A percentile compares a stretch with the other conserved stretches of the same genome.
phyloP scores from a whole-genome alignment of 2,329 filamentous ascomycete genomes.

The Claviceps maximensis region DNA sequence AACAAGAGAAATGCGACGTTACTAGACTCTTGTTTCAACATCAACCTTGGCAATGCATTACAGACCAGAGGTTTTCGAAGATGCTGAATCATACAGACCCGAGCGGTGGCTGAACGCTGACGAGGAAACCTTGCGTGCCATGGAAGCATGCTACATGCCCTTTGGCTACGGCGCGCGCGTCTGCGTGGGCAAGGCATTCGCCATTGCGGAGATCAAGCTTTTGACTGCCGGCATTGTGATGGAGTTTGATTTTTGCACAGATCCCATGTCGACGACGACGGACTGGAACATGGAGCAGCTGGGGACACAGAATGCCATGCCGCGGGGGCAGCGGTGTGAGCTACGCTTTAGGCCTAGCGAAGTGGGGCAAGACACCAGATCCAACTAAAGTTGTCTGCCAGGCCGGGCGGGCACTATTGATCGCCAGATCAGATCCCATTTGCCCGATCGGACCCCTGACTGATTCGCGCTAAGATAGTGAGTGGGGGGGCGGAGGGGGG shows the following conservation, averaged over 20 bases:
- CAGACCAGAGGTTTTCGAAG: slow-evolving; percentile 1
- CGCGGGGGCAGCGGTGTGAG: slow-evolving; percentile 3
- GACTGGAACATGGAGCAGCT: slow-evolving; percentile 3
- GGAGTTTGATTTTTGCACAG: slow-evolving; percentile 1
- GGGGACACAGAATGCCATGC: slow-evolving; percentile 4
- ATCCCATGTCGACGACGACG: neutral
- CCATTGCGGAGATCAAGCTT: slow-evolving; percentile 3
- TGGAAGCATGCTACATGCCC: slow-evolving; percentile 5
- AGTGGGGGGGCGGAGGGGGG: too few relatives aligned
- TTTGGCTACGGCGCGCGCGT: slow-evolving; percentile 5
- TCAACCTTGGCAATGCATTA: slow-evolving; percentile 3
- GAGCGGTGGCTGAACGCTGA: slow-evolving; percentile 5
- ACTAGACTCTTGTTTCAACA: slow-evolving; percentile 6
- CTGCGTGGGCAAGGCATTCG: slow-evolving; percentile 4
- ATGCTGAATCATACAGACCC: neutral
- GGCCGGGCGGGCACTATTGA: too few relatives aligned
- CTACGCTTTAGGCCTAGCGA: neutral
- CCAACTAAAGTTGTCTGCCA: too few relatives aligned
- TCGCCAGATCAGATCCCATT: too few relatives aligned
- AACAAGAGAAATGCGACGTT: neutral
- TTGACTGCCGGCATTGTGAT: slow-evolving; percentile 1
- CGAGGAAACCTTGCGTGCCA: neutral
- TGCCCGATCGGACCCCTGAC: too few relatives aligned
- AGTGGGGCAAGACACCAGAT: neutral
- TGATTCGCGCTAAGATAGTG: too few relatives aligned